Conservation (phyloP, 345 rosid species). For the Gossypium arboreum region DNA sequence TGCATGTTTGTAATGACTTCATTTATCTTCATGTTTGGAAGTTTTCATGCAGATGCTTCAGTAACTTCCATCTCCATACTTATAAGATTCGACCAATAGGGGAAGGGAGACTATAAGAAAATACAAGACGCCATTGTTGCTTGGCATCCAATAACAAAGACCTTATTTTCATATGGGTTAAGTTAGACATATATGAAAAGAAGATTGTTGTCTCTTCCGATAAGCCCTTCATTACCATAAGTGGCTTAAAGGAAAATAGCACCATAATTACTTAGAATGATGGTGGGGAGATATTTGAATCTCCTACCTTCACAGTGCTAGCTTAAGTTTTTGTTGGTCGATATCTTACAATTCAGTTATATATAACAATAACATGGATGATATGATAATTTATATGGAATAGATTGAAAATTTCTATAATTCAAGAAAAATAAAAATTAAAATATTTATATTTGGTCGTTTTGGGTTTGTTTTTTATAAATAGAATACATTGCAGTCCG, state of each 20-base stretch:
- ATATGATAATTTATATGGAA: too few relatives aligned
- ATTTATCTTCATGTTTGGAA: neutral
- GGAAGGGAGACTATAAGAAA: neutral
- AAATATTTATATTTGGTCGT: too few relatives aligned
- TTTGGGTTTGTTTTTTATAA: too few relatives aligned
- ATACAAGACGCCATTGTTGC: neutral
- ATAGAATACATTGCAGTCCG: neutral
- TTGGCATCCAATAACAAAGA: neutral
- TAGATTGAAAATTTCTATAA: neutral
- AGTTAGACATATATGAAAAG: neutral
- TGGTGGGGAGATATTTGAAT: neutral
- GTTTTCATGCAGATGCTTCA: neutral
- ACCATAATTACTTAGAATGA: neutral
- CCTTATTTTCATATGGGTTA: neutral
- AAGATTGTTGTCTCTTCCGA: neutral
- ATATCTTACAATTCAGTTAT: neutral
- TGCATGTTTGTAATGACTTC: neutral
- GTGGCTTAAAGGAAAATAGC: neutral
- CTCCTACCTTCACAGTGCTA: neutral
- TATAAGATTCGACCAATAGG: neutral
- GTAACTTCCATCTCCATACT: neutral
- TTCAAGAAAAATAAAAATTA: too few relatives aligned
- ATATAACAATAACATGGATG: too few relatives aligned
- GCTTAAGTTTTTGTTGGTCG: neutral
- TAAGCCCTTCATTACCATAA: neutral